Conservation (phyloP, 257 asterid genomes). For the Mentha longifolia region DNA sequence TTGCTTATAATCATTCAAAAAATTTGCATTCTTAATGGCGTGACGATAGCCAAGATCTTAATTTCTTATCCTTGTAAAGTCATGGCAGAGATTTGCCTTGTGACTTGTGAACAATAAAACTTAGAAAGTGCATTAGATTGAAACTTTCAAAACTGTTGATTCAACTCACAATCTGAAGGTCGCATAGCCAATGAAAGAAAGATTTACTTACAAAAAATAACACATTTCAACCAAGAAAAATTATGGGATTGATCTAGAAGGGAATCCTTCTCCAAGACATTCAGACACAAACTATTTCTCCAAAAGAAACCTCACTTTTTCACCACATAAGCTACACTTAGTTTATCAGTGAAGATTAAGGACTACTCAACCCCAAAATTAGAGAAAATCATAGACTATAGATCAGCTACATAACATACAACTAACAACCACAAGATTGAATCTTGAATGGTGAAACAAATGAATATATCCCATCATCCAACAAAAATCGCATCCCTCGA, state of each 20-base stretch:
- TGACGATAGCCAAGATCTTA: not conserved
- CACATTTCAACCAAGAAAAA: not conserved
- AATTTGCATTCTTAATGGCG: not conserved
- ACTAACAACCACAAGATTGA: conserved; percentile 23
- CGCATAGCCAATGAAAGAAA: not conserved
- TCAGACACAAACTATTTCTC: conserved; percentile 3
- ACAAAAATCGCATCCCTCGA: not conserved
- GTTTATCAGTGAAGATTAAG: not conserved
- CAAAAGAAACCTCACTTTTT: conserved; percentile 1
- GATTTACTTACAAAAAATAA: not conserved
- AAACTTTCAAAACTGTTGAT: not conserved
- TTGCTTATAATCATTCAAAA: not conserved
- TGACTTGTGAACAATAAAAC: not conserved
- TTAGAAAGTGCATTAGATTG: not conserved
- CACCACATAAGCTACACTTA: not conserved
- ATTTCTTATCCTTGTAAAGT: no score
- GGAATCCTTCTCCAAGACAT: not conserved
- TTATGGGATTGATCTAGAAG: not conserved
- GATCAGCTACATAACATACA: conserved; percentile 18
- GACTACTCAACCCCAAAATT: not conserved
- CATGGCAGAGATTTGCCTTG: not conserved
- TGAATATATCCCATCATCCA: conserved; percentile 25
- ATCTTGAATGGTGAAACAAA: conserved; percentile 21
- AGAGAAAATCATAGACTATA: no score
- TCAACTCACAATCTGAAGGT: not conserved